Percentiles rank a stretch among this genome's conserved stretches.
Evolutionary conservation across 169 alveolate genomes (phyloP).

Genomic region (Plasmodium fragile): DNA sequence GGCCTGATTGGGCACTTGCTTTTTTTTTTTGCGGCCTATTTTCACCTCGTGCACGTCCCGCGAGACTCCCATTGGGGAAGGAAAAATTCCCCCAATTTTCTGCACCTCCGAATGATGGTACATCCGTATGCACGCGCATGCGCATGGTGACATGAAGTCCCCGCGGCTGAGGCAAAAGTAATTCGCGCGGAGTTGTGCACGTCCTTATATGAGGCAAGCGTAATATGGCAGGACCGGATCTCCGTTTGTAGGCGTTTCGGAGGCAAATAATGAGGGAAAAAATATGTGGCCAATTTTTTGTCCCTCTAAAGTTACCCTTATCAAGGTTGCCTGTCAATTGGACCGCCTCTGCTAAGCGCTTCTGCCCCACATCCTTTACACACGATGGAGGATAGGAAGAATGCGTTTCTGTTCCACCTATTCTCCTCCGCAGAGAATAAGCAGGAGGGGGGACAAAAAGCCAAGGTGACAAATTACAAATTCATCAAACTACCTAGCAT

Average conservation of each 20-base stretch:
- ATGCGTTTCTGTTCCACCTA: constrained; percentile 62
- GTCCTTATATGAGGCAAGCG: neutral
- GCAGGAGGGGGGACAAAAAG: neutral
- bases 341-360: neutral
- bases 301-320: neutral
- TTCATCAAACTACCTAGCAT: constrained; percentile 67
- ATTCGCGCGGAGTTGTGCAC: neutral
- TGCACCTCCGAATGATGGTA: neutral
- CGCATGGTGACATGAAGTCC: neutral
- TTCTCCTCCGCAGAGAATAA: constrained; percentile 5
- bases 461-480: constrained; percentile 13
- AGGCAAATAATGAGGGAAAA: neutral
- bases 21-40: neutral
- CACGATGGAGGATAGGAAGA: constrained; percentile 31
- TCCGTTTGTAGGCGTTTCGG: neutral
- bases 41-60: neutral
- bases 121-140: neutral
- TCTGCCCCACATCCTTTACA: neutral
- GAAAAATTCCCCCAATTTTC: no score
- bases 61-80: neutral
- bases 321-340: neutral
- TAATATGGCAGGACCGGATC: neutral
- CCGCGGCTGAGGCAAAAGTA: neutral
- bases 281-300: neutral
- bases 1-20: neutral